A percentile compares a stretch with the other conserved stretches of the same genome.
phyloP scores from a whole-genome alignment of 2,329 filamentous ascomycete genomes.

The Cadophora sp. region DNA sequence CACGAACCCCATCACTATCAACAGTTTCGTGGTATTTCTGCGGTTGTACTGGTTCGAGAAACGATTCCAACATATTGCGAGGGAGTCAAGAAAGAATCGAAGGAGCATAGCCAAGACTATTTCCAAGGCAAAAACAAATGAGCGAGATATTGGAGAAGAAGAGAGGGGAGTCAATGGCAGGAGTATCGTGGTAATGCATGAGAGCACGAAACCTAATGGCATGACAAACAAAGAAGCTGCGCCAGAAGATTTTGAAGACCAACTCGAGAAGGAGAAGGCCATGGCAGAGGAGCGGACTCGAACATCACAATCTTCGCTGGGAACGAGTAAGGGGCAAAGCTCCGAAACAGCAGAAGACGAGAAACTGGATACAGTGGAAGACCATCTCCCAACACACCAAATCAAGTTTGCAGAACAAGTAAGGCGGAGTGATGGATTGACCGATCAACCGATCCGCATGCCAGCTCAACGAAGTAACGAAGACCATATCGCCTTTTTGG shows the following conservation, averaged over 20 bases:
- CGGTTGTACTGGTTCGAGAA: constrained; percentile 99
- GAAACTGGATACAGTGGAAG: constrained; percentile 16
- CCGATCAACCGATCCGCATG: constrained; percentile 54
- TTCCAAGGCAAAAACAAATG: constrained; percentile 58
- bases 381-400: constrained; percentile 32
- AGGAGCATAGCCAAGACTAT: constrained; percentile 68
- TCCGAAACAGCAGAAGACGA: constrained; percentile 28
- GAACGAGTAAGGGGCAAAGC: constrained; percentile 25
- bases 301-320: constrained; percentile 25
- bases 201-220: constrained; percentile 55
- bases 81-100: constrained; percentile 72
- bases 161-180: constrained; percentile 67
- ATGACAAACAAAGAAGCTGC: constrained; percentile 67
- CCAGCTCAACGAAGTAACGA: constrained; percentile 65
- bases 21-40: constrained; percentile 87
- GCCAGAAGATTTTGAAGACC: constrained; percentile 25
- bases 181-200: constrained; percentile 70
- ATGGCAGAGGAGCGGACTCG: constrained; percentile 30
- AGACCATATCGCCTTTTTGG: constrained; percentile 86
- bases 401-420: constrained; percentile 74
- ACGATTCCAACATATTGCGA: constrained; percentile 84
- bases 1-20: constrained; percentile 83
- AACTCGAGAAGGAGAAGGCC: constrained; percentile 28
- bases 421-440: constrained; percentile 62
- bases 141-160: constrained; percentile 51